Evolutionary conservation across 768 basidiomycete species (phyloP).

Genomic region (Lyophyllum atratum): DNA sequence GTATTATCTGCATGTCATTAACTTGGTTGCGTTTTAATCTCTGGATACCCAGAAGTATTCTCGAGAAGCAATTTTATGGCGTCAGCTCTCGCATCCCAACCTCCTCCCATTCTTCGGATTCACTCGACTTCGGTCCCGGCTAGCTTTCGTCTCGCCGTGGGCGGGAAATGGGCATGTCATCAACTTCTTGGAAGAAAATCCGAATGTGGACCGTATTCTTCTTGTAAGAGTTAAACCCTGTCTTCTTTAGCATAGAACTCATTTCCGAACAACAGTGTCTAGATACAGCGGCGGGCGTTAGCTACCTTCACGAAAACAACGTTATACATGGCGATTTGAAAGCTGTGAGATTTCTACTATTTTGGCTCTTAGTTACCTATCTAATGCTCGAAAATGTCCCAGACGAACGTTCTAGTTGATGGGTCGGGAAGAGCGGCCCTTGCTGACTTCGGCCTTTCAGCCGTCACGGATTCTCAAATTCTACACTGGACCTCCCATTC

Average conservation of each 20-base stretch:
- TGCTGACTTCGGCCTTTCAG: conserved; percentile 29
- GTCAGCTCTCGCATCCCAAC: conserved; percentile 1
- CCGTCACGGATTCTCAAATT: conserved; percentile 20
- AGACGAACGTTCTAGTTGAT: conserved; percentile 25
- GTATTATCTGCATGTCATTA: background rate
- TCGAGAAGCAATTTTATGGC: background rate
- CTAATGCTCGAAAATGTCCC: background rate
- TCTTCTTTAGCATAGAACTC: background rate
- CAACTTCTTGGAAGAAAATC: conserved; percentile 19
- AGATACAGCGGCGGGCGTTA: conserved; percentile 25
- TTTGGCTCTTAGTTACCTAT: background rate
- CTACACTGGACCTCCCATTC: conserved; percentile 15
- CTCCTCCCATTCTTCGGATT: conserved; percentile 3
- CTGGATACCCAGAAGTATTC: background rate
- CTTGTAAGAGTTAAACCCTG: background rate
- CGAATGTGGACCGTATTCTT: conserved; percentile 8
- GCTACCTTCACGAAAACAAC: conserved; percentile 26
- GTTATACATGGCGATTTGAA: conserved; percentile 33
- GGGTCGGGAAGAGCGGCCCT: conserved; percentile 23
- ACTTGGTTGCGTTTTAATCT: background rate
- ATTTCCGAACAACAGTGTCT: conserved; percentile 6
- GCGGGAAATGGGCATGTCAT: conserved; percentile 35
- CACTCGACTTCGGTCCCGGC: conserved; percentile 20
- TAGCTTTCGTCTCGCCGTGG: conserved; percentile 38
- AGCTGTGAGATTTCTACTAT: conserved; percentile 15